Conservation (phyloP, 176 grass and related monocot genomes). For the Phoenix roebelenii region DNA sequence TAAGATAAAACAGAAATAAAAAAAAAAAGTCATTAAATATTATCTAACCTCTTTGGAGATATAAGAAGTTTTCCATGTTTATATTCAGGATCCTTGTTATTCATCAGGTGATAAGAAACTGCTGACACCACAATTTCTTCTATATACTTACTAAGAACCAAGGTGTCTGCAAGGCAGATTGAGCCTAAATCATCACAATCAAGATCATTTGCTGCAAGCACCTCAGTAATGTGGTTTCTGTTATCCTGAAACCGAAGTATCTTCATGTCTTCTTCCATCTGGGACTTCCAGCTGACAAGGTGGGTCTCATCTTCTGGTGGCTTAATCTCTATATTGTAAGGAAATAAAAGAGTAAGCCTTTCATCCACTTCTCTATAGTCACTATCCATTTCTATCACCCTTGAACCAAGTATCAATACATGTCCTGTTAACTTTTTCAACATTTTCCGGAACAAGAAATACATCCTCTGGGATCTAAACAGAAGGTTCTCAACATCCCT, state of each 20-base stretch:
- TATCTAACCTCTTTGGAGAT: constrained; percentile 56
- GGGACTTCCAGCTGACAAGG: constrained; percentile 77
- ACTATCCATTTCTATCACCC: constrained; percentile 35
- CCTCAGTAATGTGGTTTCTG: constrained; percentile 64
- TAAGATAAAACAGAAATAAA: constrained; percentile 11
- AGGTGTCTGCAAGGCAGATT: constrained; percentile 61
- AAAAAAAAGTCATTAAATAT: constrained; percentile 2
- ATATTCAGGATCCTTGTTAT: constrained; percentile 59
- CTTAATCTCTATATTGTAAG: constrained; percentile 66
- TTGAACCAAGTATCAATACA: constrained; percentile 62
- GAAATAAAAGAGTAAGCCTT: constrained; percentile 45
- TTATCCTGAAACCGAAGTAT: constrained; percentile 81
- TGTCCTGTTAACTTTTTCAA: constrained; percentile 61
- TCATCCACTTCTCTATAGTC: constrained; percentile 51
- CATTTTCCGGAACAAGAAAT: constrained; percentile 66
- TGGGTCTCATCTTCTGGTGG: constrained; percentile 59
- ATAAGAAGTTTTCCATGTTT: constrained; percentile 65
- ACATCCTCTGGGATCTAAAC: constrained; percentile 77
- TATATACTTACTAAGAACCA: constrained; percentile 53
- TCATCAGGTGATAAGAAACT: constrained; percentile 87
- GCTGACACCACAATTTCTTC: constrained; percentile 76
- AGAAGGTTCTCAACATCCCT: constrained; percentile 86
- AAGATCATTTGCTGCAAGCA: constrained; percentile 65
- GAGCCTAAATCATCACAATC: constrained; percentile 77
- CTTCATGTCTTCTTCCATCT: constrained; percentile 91